A percentile compares a stretch with the other conserved stretches of the same genome.
Conservation (phyloP, 2,329 filamentous ascomycete species). For the Sporothrix phasma region DNA sequence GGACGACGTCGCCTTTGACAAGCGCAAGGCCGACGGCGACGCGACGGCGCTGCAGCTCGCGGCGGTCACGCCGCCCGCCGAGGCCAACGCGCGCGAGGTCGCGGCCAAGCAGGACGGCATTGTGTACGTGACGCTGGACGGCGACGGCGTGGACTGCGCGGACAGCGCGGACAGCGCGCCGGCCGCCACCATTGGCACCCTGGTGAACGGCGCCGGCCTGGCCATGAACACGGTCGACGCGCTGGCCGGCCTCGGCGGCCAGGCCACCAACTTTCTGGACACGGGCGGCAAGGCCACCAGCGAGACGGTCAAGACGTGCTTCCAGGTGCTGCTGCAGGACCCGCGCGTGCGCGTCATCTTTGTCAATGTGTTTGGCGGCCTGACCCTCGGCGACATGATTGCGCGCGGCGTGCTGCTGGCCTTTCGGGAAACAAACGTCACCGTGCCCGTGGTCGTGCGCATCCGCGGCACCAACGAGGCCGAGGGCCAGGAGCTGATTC, state of each 20-base stretch:
- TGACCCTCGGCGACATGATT: slow-evolving; percentile 74
- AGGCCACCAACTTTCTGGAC: slow-evolving; percentile 76
- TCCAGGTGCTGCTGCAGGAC: slow-evolving; percentile 64
- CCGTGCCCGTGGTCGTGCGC: slow-evolving; percentile 67
- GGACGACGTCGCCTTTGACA: slow-evolving; percentile 35
- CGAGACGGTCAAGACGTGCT: slow-evolving; percentile 68
- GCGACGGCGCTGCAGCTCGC: neutral
- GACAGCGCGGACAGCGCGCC: neutral
- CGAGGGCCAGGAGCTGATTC: slow-evolving; percentile 59
- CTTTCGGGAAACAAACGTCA: slow-evolving; percentile 56
- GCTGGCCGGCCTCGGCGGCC: slow-evolving; percentile 55
- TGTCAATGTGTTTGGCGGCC: slow-evolving; percentile 46
- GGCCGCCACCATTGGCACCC: slow-evolving; percentile 62
- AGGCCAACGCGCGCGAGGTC: slow-evolving; percentile 27
- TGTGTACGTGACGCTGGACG: slow-evolving; percentile 58
- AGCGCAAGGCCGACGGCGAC: slow-evolving; percentile 30
- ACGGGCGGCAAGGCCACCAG: slow-evolving; percentile 81
- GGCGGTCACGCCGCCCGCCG: slow-evolving; percentile 10
- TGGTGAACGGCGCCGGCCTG: slow-evolving; percentile 82
- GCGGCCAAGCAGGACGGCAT: slow-evolving; percentile 54
- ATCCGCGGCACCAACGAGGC: slow-evolving; percentile 66
- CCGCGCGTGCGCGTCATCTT: slow-evolving; percentile 57
- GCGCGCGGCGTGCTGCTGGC: slow-evolving; percentile 63
- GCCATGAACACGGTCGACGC: slow-evolving; percentile 89
- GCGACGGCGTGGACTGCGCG: slow-evolving; percentile 21